These are phyloP conservation scores for Prunus davidiana DNA, from an alignment of 306 rosid species.

Conservation along the genomic window DNA sequence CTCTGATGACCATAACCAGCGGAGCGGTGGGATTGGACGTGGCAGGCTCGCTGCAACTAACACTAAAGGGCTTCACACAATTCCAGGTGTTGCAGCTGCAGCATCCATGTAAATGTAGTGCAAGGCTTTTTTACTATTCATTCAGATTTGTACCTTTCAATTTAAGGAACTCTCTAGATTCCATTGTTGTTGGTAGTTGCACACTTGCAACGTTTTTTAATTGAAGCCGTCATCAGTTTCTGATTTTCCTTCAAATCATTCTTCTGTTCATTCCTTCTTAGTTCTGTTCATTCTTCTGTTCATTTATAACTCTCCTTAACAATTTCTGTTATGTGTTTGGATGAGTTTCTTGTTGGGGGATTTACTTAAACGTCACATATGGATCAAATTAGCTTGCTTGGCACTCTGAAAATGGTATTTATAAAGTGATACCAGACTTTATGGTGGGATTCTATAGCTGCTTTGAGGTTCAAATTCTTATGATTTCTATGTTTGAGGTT, in stretches of 20 bases:
- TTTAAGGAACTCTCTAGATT: constrained; percentile 26
- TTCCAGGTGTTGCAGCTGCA: constrained; percentile 43
- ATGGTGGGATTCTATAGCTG: neutral
- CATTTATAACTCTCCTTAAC: neutral
- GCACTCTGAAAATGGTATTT: neutral
- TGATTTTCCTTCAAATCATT: neutral
- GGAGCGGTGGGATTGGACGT: constrained; percentile 52
- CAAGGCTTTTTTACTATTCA: constrained; percentile 23
- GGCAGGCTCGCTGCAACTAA: constrained; percentile 42
- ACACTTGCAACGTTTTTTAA: constrained; percentile 49
- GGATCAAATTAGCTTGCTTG: neutral
- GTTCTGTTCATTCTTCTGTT: neutral
- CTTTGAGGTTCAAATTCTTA: neutral
- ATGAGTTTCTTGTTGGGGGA: too few relatives aligned
- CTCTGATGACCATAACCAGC: constrained; percentile 29
- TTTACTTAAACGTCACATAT: too few relatives aligned
- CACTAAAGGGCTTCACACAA: constrained; percentile 37
- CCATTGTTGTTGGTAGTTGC: constrained; percentile 47
- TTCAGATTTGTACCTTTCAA: constrained; percentile 13
- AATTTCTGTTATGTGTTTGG: neutral
- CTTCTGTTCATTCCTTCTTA: neutral
- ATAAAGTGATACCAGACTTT: too few relatives aligned
- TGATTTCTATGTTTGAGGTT: neutral
- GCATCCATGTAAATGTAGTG: constrained; percentile 46
- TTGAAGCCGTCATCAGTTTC: constrained; percentile 5